phyloP scores from a whole-genome alignment of 345 rosid species.

The Populus ilicifolia region DNA sequence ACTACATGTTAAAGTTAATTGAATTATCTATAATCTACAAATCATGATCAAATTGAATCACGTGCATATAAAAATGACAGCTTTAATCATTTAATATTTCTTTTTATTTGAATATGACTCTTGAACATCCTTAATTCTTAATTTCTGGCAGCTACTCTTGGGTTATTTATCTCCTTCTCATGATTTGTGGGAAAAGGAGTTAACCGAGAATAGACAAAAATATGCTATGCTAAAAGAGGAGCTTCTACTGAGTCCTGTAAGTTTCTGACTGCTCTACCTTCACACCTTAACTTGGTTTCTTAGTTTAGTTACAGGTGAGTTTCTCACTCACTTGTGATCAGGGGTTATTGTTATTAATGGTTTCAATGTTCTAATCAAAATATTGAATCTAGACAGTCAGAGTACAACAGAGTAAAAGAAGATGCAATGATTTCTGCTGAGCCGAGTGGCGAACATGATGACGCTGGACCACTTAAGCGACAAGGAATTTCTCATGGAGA shows the following conservation, averaged over 20 bases:
- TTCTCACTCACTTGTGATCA: background rate
- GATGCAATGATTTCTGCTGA: slow-evolving; percentile 28
- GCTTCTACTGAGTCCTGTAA: slow-evolving; percentile 67
- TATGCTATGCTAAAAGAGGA: slow-evolving; percentile 60
- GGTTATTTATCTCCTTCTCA: slow-evolving; percentile 60
- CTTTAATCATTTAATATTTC: background rate
- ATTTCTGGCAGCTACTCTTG: slow-evolving; percentile 47
- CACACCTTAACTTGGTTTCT: background rate
- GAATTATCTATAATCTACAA: background rate
- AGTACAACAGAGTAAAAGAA: slow-evolving; percentile 24
- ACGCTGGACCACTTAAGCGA: slow-evolving; percentile 53
- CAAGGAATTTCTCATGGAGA: slow-evolving; percentile 61
- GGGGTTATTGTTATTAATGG: background rate
- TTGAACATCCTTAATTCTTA: slow-evolving; percentile 6
- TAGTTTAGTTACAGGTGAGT: slow-evolving; percentile 6
- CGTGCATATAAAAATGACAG: background rate
- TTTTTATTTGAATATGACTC: background rate
- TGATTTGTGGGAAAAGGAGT: slow-evolving; percentile 61
- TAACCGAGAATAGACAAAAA: slow-evolving; percentile 47
- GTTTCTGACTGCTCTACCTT: slow-evolving; percentile 24
- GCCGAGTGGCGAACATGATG: slow-evolving; percentile 27
- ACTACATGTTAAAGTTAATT: background rate
- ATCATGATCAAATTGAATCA: background rate
- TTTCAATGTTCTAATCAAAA: slow-evolving; percentile 25
- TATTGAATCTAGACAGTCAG: slow-evolving; percentile 60